phyloP scores from a whole-genome alignment of 129 eudicot genomes.

The Lonicera japonica region DNA sequence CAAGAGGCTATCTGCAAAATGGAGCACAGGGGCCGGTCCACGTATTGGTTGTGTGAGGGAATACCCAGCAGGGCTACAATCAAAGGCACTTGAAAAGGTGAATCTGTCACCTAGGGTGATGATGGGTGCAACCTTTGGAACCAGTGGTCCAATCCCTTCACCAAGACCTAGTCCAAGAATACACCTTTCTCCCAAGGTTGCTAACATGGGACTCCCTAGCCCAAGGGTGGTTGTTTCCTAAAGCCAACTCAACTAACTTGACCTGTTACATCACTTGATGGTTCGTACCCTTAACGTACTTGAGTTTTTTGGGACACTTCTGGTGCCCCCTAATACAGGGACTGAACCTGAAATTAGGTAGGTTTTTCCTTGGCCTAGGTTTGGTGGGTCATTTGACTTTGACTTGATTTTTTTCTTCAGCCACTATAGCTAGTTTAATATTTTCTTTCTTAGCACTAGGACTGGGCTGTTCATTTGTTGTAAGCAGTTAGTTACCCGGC shows the following conservation, averaged over 20 bases:
- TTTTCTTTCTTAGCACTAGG: no score
- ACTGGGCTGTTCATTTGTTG: no score
- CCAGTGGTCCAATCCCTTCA: slow-evolving; percentile 49
- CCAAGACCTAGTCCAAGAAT: slow-evolving; percentile 46
- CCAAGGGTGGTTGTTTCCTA: slow-evolving; percentile 13
- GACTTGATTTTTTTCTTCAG: no score
- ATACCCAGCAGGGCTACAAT: slow-evolving; percentile 48
- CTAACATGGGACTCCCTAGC: slow-evolving; percentile 39
- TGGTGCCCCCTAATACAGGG: no score
- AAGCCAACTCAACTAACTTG: not conserved
- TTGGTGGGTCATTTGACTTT: no score
- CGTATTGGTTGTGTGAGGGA: slow-evolving; percentile 59
- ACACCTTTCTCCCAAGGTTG: slow-evolving; percentile 46
- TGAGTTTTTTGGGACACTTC: no score
- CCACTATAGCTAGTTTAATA: no score
- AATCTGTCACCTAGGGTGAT: slow-evolving; percentile 39
- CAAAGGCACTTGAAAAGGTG: slow-evolving; percentile 48
- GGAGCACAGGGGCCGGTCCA: slow-evolving; percentile 60
- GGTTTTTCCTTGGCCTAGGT: no score
- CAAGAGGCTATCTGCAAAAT: slow-evolving; percentile 30
- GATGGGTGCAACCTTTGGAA: slow-evolving; percentile 6
- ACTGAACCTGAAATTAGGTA: no score
- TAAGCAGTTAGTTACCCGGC: no score
- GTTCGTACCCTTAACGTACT: no score
- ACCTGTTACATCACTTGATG: not conserved